Conservation (phyloP, 2,329 filamentous ascomycete species). For the Colletotrichum liaoningense region DNA sequence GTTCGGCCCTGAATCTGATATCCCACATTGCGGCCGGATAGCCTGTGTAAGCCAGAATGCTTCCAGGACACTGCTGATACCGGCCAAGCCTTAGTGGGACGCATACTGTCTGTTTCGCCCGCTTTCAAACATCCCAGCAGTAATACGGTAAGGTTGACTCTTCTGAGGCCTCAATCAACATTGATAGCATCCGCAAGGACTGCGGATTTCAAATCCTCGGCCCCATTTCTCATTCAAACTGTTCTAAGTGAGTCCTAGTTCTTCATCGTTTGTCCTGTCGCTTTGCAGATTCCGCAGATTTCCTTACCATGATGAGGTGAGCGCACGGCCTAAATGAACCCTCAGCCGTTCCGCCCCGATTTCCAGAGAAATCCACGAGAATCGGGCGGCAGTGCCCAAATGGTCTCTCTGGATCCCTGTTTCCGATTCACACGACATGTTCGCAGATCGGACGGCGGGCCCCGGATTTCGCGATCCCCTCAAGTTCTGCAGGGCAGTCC, state of each 20-base stretch:
- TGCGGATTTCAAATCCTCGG: background rate
- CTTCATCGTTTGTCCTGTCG: background rate
- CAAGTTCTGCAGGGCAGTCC: constrained; percentile 19
- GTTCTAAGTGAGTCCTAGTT: background rate
- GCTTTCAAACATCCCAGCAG: background rate
- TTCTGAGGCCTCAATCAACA: background rate
- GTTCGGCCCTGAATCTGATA: background rate
- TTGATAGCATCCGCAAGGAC: background rate
- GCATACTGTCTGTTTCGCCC: background rate
- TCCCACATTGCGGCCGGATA: background rate
- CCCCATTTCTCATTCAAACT: background rate
- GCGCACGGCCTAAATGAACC: background rate
- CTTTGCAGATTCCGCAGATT: background rate
- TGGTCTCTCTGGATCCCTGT: background rate
- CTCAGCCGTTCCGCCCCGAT: background rate
- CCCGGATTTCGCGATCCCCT: constrained; percentile 30
- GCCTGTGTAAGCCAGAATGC: background rate
- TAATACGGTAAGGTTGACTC: background rate
- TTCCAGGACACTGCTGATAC: background rate
- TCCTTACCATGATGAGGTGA: background rate
- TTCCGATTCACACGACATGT: constrained; percentile 25
- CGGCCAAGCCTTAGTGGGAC: background rate
- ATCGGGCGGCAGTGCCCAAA: background rate
- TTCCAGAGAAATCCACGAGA: background rate
- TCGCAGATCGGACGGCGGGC: constrained; percentile 28